These are phyloP conservation scores for Phoma sp. DNA, from an alignment of 2,329 filamentous ascomycete genomes.

Conservation along the genomic window DNA sequence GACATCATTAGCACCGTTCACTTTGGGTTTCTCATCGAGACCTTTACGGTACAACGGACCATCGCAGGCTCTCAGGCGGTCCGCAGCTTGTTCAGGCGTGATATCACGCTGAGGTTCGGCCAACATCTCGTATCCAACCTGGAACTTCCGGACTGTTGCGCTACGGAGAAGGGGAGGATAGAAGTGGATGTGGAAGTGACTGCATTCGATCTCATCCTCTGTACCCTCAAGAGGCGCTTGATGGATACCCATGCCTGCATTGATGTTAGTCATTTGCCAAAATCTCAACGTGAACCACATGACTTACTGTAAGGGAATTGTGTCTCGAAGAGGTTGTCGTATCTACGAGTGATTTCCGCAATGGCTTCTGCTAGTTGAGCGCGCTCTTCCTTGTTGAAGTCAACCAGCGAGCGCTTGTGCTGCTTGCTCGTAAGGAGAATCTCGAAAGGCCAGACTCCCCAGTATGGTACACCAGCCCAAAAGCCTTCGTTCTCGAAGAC, in stretches of 20 bases:
- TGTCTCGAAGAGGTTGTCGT: conserved; percentile 97
- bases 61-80: conserved; percentile 74
- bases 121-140: conserved; percentile 96
- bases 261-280: conserved; percentile 13
- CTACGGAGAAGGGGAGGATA: conserved; percentile 92
- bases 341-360: conserved; percentile 85
- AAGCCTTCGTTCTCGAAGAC: conserved; percentile 89
- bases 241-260: conserved; percentile 83
- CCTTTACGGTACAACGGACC: conserved; percentile 83
- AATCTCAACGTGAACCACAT: not conserved
- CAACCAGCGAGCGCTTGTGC: conserved; percentile 83
- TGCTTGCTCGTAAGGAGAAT: conserved; percentile 85
- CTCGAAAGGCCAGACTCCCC: conserved; percentile 97
- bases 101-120: conserved; percentile 98
- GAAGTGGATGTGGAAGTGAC: conserved; percentile 96
- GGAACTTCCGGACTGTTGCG: conserved; percentile 92
- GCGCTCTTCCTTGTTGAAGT: conserved; percentile 75
- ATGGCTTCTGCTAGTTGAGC: conserved; percentile 80
- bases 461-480: conserved; percentile 92
- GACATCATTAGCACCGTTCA: conserved; percentile 22
- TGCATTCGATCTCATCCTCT: conserved; percentile 81
- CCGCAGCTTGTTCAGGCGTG: conserved; percentile 92
- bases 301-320: conserved; percentile 90
- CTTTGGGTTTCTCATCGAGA: conserved; percentile 20
- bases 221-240: conserved; percentile 87